These are phyloP conservation scores for Aspergillus fischeri DNA, from an alignment of 2,329 filamentous ascomycete species.

Conservation along the genomic window DNA sequence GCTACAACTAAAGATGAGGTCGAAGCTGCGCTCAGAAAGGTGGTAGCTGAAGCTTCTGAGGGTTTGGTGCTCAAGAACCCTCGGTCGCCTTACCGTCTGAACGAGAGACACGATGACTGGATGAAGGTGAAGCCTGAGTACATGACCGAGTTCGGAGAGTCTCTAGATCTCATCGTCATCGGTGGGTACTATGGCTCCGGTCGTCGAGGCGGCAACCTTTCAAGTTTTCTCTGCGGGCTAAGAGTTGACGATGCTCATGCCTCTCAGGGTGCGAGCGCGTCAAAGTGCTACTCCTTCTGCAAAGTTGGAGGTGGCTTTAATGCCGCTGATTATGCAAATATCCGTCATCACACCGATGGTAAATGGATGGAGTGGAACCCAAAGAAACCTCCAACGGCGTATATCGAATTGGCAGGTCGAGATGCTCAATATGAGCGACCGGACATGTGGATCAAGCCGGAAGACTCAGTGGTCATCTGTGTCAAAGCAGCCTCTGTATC, in stretches of 20 bases:
- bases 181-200: constrained; percentile 93
- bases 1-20: constrained; percentile 68
- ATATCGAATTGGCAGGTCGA: constrained; percentile 76
- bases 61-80: constrained; percentile 94
- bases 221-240: constrained; percentile 87
- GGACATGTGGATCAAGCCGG: constrained; percentile 89
- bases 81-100: constrained; percentile 76
- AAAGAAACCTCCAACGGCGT: constrained; percentile 69
- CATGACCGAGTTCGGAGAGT: constrained; percentile 94
- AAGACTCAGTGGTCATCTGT: constrained; percentile 79
- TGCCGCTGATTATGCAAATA: constrained; percentile 76
- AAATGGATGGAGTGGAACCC: constrained; percentile 88
- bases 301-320: constrained; percentile 95
- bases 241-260: constrained; percentile 68
- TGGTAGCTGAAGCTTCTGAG: constrained; percentile 83
- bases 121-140: constrained; percentile 99
- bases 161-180: constrained; percentile 81
- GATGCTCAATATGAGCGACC: constrained; percentile 72
- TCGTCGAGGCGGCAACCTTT: constrained; percentile 72
- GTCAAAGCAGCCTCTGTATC: constrained; percentile 82
- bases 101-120: constrained; percentile 92
- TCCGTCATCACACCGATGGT: constrained; percentile 78
- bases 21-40: constrained; percentile 72
- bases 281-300: constrained; percentile 91
- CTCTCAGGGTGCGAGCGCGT: constrained; percentile 51